Conservation (phyloP, 441 rosid genomes). For the Pelargonium australe region DNA sequence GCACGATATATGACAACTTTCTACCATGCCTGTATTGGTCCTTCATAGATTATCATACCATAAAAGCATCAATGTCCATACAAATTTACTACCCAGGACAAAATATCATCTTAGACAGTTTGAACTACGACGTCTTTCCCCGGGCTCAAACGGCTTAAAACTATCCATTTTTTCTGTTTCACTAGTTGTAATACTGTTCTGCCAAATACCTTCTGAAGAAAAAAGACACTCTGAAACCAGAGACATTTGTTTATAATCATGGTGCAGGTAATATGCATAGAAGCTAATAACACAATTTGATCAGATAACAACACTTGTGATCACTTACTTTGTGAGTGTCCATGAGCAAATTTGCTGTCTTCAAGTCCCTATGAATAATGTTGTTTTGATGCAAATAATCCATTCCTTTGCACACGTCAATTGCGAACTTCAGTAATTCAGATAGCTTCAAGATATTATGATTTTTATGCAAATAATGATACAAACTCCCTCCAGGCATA, state of each 20-base stretch:
- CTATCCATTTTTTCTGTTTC: no score
- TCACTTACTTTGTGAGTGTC: slow-evolving; percentile 45
- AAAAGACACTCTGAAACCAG: neutral
- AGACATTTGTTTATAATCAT: no score
- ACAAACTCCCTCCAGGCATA: slow-evolving; percentile 77
- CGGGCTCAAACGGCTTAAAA: no score
- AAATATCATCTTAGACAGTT: no score
- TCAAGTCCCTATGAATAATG: slow-evolving; percentile 71
- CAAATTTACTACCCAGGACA: no score
- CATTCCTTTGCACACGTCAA: slow-evolving; percentile 72
- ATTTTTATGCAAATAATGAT: slow-evolving; percentile 59
- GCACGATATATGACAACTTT: neutral
- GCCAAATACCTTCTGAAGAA: neutral
- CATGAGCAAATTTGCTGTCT: slow-evolving; percentile 77
- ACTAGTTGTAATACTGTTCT: no score
- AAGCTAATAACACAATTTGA: neutral
- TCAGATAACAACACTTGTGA: slow-evolving; percentile 5
- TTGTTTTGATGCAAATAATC: slow-evolving; percentile 67
- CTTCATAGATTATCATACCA: no score
- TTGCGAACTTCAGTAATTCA: slow-evolving; percentile 56
- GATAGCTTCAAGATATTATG: slow-evolving; percentile 41
- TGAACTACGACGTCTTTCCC: no score
- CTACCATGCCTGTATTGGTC: neutral
- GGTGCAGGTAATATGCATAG: neutral
- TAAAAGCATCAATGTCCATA: no score